Percentiles rank a stretch among this genome's conserved stretches.
Conservation (phyloP, 2,329 filamentous ascomycete genomes). For the Coccinonectria pachysandricola region DNA sequence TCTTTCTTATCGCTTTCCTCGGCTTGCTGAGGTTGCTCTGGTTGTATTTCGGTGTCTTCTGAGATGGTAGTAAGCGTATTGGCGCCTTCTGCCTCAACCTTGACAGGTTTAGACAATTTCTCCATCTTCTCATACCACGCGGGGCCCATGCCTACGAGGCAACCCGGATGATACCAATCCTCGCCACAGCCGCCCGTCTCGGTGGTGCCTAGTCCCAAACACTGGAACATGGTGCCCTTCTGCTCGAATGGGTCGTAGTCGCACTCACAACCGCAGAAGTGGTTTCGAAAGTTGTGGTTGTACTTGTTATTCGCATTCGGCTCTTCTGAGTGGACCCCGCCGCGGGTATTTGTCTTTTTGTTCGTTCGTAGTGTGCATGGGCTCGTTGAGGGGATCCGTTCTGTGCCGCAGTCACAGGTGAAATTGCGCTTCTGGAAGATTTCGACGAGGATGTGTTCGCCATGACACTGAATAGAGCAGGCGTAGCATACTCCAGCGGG, state of each 20-base stretch:
- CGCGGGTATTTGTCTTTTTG: conserved; percentile 61
- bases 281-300: conserved; percentile 91
- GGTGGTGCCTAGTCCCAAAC: conserved; percentile 68
- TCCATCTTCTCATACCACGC: conserved; percentile 54
- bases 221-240: conserved; percentile 98
- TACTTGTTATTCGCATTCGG: conserved; percentile 70
- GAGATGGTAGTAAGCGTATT: conserved; percentile 36
- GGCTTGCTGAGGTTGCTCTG: conserved; percentile 11
- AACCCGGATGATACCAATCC: conserved; percentile 96
- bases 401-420: conserved; percentile 91
- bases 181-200: conserved; percentile 87
- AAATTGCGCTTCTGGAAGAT: conserved; percentile 95
- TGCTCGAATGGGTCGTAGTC: conserved; percentile 83
- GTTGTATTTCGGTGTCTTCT: conserved; percentile 32
- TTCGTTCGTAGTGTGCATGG: conserved; percentile 71
- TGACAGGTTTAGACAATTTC: conserved; percentile 23
- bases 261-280: conserved; percentile 81
- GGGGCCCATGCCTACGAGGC: conserved; percentile 69
- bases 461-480: conserved; percentile 93
- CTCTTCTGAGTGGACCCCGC: conserved; percentile 65
- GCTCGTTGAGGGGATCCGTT: conserved; percentile 57
- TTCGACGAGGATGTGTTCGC: conserved; percentile 88
- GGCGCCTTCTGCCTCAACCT: conserved; percentile 6
- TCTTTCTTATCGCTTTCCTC: conserved; percentile 9
- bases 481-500: conserved; percentile 88